These are phyloP conservation scores for Penicillium canariense DNA, from an alignment of 495 filamentous ascomycete species.

Conservation along the genomic window DNA sequence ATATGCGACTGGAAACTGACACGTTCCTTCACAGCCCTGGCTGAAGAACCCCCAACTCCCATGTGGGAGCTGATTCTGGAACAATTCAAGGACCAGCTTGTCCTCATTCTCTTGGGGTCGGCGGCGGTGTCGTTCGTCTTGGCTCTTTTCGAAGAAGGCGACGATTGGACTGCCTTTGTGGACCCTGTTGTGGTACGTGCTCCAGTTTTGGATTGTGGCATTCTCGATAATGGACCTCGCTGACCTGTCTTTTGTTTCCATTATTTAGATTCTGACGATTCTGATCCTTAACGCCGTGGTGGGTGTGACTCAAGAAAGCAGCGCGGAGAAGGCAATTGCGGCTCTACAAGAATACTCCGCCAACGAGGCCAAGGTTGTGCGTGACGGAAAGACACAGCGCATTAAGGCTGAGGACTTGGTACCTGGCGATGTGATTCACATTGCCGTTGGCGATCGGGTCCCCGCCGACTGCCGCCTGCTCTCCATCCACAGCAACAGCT, in stretches of 20 bases:
- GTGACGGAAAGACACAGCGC: constrained; percentile 68
- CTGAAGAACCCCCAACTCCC: constrained; percentile 96
- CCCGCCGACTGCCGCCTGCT: constrained; percentile 95
- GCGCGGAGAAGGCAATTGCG: constrained; percentile 97
- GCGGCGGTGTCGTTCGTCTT: constrained; percentile 93
- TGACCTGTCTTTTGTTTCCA: constrained; percentile 2
- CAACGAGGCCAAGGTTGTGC: constrained; percentile 91
- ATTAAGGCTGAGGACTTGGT: constrained; percentile 95
- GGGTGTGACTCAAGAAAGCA: constrained; percentile 97
- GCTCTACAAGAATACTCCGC: constrained; percentile 99
- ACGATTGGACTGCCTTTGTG: constrained; percentile 97
- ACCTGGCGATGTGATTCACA: constrained; percentile 87
- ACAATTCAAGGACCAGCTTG: constrained; percentile 99
- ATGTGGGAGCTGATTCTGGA: constrained; percentile 95
- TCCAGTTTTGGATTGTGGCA: background rate
- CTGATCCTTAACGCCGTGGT: constrained; percentile 95
- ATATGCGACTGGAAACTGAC: constrained; percentile 1
- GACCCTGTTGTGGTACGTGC: constrained; percentile 85
- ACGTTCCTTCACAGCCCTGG: constrained; percentile 60
- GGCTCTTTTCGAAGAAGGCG: constrained; percentile 88
- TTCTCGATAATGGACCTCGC: constrained; percentile 7
- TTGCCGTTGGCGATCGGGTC: constrained; percentile 89
- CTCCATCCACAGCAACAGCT: constrained; percentile 93
- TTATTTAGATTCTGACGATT: constrained; percentile 84
- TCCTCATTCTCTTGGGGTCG: constrained; percentile 90